Evolutionary conservation across 306 rosid genomes (phyloP), one percentile per base, ranked within the genome.

Genomic region (Sphenostylis stenocarpa): DNA sequence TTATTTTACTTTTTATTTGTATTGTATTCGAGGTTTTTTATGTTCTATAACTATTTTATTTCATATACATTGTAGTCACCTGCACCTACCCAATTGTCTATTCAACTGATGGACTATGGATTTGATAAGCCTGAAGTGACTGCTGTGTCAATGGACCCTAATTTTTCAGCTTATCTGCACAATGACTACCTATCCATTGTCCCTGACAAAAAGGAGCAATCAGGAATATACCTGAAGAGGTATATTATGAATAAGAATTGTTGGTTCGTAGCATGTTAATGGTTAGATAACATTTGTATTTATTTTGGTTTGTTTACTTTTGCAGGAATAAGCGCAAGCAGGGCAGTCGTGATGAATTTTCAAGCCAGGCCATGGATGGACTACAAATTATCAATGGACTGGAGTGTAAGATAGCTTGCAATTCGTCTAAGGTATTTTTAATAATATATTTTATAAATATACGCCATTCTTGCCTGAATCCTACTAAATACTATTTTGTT

Each of bases 341-440:
- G 84, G 79, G 85, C 57, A 41, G 65, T 81, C 75, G 81, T 60
- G 97, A 92, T 85, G 97, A 91, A 75, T 57, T 84, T 83, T 80
- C 96, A 63, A 89, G 82, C 83, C 87, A 85, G 82, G 89, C 89
- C 85, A 81, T 87, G 91, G 96, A 91, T 85, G 96, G 88, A 72
- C 82, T 96, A 66, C 81, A 77, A 79, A 79, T 89, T 70, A 63
- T 64, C 75, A 96, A 93, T 89, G 98, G 98, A 79, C 88, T 96
- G 84, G 99, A 96, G 86, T 96, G 99, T 81, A 96, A 96, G 88
- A 96, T 96, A 82, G 91, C 98, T 70, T 96, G 98, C 88, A 89
- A 2, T 82, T 91, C 99, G 4, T 92, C 97, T 3, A 92, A 92
- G 96, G 97, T 92, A 90, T 75, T 56, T 75, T 56, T 67, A 10